phyloP scores from a whole-genome alignment of 1,284 basidiomycete genomes.

The Cryptococcus sp. region DNA sequence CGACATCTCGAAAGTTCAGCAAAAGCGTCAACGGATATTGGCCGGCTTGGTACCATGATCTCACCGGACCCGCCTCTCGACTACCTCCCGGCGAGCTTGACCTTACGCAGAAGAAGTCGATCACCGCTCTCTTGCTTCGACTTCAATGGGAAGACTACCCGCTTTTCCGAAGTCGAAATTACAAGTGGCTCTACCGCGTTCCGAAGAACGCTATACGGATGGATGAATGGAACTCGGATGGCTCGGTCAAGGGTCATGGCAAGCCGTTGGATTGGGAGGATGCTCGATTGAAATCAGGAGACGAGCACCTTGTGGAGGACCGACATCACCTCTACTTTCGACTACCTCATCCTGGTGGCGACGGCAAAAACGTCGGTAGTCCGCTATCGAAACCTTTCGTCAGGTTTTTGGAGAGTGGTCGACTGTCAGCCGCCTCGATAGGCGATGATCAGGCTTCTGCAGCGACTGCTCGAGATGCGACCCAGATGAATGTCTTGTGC shows the following conservation, averaged over 20 bases:
- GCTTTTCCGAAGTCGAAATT: constrained; percentile 75
- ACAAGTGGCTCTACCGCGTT: constrained; percentile 89
- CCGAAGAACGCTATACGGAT: constrained; percentile 53
- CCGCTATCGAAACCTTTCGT: constrained; percentile 88
- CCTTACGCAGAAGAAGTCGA: constrained; percentile 75
- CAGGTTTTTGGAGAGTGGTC: constrained; percentile 79
- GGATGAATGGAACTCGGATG: constrained; percentile 50
- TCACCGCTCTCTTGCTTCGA: constrained; percentile 78
- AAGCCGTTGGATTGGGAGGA: constrained; percentile 11
- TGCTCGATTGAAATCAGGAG: constrained; percentile 7
- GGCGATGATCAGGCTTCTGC: constrained; percentile 50
- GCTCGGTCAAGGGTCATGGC: not conserved
- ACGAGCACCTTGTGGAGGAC: constrained; percentile 19
- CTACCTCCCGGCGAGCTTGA: constrained; percentile 56
- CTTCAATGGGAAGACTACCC: constrained; percentile 86
- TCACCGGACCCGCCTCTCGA: constrained; percentile 48
- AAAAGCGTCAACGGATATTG: constrained; percentile 40
- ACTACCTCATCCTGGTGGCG: constrained; percentile 93
- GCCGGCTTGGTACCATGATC: constrained; percentile 98
- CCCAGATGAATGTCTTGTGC: constrained; percentile 91
- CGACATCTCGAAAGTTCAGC: not conserved
- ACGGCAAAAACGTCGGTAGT: constrained; percentile 86
- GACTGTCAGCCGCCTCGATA: constrained; percentile 54
- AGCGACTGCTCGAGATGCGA: constrained; percentile 70
- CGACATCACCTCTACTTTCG: constrained; percentile 63